Evolutionary conservation across 2,329 filamentous ascomycete species (phyloP).

Genomic region (Beauveria sp.): DNA sequence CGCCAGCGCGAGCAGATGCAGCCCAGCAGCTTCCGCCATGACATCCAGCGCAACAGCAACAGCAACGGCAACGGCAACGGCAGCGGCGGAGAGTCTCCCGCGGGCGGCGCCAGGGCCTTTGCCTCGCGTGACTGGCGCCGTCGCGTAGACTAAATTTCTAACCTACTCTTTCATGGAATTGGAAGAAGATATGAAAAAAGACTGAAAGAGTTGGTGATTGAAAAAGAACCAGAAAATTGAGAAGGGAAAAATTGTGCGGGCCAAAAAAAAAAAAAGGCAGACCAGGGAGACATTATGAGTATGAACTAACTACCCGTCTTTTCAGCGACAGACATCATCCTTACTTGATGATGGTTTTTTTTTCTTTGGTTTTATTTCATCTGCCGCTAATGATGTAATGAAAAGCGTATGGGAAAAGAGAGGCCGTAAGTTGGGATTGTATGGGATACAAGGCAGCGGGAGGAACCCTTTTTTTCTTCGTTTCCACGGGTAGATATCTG

Average conservation of each 20-base stretch:
- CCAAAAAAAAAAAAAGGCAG: not conserved
- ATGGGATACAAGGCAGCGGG: not conserved
- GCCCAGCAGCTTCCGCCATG: not conserved
- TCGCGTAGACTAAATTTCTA: not conserved
- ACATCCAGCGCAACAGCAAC: conserved; percentile 1
- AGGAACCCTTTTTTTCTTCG: not conserved
- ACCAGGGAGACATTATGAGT: not conserved
- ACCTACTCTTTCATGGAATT: too few relatives aligned
- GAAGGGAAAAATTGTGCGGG: not conserved
- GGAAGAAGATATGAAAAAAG: not conserved
- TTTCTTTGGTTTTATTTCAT: not conserved
- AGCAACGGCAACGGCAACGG: not conserved
- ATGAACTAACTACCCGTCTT: not conserved
- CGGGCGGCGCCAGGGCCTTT: conserved; percentile 2
- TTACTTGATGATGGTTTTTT: not conserved
- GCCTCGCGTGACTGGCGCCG: conserved; percentile 11
- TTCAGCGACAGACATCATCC: not conserved
- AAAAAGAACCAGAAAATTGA: not conserved
- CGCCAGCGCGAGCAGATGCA: conserved; percentile 5
- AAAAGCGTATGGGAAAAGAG: not conserved
- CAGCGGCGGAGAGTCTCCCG: not conserved
- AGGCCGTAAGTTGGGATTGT: not conserved
- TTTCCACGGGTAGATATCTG: not conserved
- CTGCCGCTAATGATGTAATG: conserved; percentile 4
- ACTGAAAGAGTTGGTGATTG: too few relatives aligned